Base-by-base conservation (phyloP, 2,329 filamentous ascomycete species). In the Camptophora hylomeconis region DNA sequence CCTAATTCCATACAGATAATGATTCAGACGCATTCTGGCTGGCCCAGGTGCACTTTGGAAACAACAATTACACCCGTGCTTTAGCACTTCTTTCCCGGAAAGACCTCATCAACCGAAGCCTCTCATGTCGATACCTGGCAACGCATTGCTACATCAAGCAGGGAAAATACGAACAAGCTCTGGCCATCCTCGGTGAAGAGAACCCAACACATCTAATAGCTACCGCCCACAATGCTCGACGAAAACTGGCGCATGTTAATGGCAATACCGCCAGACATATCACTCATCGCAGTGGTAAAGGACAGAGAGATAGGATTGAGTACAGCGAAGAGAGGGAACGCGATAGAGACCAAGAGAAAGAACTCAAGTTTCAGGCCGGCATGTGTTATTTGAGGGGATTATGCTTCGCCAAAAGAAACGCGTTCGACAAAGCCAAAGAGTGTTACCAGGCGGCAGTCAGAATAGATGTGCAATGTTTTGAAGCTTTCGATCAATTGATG, bases 391-490 rank as follows among this genome's bases (percentile, higher is more conserved):
- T 98, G 29, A 69, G 89, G 14, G 89, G 89, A 4, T 69, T 93
- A 27, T 95, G 92, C 63, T 94, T 84, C 51, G 86, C 89, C 5
- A 93, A 93, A 56, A 82, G 93, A 53, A 98, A 95, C 54, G 81
- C 87, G 15, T 95, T 95, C 46, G 89, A 98, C 52, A 76, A 84
- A 18, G 89, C 89, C 29, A 94, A 94, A 53, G 86, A 95, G 47
- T 95, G 89, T 59, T 98, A 95, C 66, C 95, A 94, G 60, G 83
- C 92, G 46, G 89, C 89, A 2, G 84, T 95, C 24, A 75, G 81
- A 37, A 94, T 98, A 48, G 89, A 98, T 50, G 86, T 95, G 3
- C 86, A 93, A 53, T 98, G 89, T 57, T 95, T 93, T 50, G 89
- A 98, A 56, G 89, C 89, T 0, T 95, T 98, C 49, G 86, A 94